These are phyloP conservation scores for Dendrothele bispora DNA, from an alignment of 768 basidiomycete genomes.

Conservation along the genomic window DNA sequence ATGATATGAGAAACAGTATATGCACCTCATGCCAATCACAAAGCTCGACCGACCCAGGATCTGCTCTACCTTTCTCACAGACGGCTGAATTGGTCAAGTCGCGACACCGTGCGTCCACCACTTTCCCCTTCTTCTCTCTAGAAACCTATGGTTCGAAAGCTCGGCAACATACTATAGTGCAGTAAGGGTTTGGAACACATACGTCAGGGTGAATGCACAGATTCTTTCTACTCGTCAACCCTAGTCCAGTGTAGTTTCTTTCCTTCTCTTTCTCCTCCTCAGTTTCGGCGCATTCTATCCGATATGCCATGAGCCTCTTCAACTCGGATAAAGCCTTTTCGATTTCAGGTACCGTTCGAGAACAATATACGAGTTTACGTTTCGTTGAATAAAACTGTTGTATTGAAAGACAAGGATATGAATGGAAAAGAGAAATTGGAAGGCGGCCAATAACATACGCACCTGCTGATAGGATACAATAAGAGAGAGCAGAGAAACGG, in stretches of 20 bases:
- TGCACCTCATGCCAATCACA: constrained; percentile 95
- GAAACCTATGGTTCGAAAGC: constrained; percentile 62
- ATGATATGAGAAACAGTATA: constrained; percentile 9
- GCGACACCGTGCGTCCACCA: constrained; percentile 95
- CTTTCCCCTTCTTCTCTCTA: constrained; percentile 97
- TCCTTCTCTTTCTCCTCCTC: constrained; percentile 79
- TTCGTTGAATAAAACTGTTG: constrained; percentile 86
- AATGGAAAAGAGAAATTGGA: neutral
- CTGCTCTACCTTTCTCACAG: constrained; percentile 78
- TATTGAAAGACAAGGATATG: constrained; percentile 7
- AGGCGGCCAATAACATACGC: no score
- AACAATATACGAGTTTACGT: constrained; percentile 97
- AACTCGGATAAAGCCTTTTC: constrained; percentile 97
- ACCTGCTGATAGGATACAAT: constrained; percentile 99
- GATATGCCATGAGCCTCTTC: constrained; percentile 91
- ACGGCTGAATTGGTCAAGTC: constrained; percentile 87
- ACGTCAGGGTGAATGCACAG: constrained; percentile 95
- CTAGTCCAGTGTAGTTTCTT: constrained; percentile 80
- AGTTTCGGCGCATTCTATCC: constrained; percentile 69
- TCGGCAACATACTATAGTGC: neutral
- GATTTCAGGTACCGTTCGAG: constrained; percentile 98
- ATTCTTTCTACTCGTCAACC: constrained; percentile 94
- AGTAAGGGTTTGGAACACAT: constrained; percentile 16
- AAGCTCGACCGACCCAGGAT: constrained; percentile 89
- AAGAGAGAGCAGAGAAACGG: constrained; percentile 90